Conservation (phyloP, 2,329 filamentous ascomycete species). For the Bretziella fagacearum region DNA sequence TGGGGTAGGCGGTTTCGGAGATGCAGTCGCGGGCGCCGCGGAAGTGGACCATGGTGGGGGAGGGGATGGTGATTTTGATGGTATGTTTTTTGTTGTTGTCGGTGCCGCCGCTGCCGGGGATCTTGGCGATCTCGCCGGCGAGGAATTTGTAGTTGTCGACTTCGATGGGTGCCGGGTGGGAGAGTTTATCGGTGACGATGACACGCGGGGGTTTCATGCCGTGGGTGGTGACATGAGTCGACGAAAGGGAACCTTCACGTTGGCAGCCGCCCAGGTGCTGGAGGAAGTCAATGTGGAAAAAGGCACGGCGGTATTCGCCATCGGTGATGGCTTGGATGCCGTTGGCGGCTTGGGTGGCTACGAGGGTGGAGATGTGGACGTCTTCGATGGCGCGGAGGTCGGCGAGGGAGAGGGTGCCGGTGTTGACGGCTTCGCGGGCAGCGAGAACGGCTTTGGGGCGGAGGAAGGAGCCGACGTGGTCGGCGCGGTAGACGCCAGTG, state of each 20-base stretch:
- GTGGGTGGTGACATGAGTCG: slow-evolving; percentile 25
- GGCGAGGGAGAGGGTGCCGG: slow-evolving; percentile 16
- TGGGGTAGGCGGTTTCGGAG: slow-evolving; percentile 32
- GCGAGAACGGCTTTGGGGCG: slow-evolving; percentile 12
- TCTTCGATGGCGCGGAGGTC: slow-evolving; percentile 30
- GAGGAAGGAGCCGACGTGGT: slow-evolving; percentile 14
- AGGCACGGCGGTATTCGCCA: slow-evolving; percentile 46
- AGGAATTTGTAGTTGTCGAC: slow-evolving; percentile 28
- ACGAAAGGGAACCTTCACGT: slow-evolving; percentile 24
- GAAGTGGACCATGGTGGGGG: slow-evolving; percentile 51
- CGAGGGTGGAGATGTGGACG: slow-evolving; percentile 48
- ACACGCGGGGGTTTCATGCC: slow-evolving; percentile 20
- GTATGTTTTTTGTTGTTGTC: slow-evolving; percentile 25
- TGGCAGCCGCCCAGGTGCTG: slow-evolving; percentile 28
- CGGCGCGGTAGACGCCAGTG: slow-evolving; percentile 14
- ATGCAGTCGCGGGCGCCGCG: slow-evolving; percentile 34
- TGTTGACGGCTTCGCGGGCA: slow-evolving; percentile 12
- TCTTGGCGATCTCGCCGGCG: slow-evolving; percentile 31
- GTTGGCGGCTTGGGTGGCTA: slow-evolving; percentile 45
- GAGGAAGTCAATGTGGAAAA: slow-evolving; percentile 33
- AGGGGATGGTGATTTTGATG: slow-evolving; percentile 51
- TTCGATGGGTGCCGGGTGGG: slow-evolving; percentile 26
- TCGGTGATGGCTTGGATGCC: slow-evolving; percentile 48
- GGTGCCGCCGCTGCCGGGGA: slow-evolving; percentile 20
- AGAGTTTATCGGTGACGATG: slow-evolving; percentile 25